A percentile compares a stretch with the other conserved stretches of the same genome.
Conservation (phyloP, 768 basidiomycete species). For the Mycena floridula region DNA sequence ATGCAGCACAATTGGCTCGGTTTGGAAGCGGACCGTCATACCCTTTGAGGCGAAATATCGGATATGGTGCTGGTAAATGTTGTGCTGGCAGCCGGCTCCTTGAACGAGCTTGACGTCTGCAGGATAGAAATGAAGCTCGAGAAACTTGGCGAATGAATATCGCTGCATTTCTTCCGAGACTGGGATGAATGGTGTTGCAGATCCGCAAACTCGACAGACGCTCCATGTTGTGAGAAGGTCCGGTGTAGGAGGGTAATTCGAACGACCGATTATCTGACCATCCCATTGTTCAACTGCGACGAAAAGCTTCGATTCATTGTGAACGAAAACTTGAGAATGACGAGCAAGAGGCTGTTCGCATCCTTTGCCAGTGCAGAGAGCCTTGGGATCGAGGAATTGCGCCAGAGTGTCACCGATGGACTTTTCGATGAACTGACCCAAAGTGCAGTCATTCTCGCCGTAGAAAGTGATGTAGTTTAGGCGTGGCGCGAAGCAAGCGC, state of each 20-base stretch:
- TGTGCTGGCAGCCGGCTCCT: constrained; percentile 89
- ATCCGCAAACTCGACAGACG: constrained; percentile 72
- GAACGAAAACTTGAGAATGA: constrained; percentile 89
- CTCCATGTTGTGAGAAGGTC: constrained; percentile 91
- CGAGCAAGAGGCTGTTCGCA: constrained; percentile 77
- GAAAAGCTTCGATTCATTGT: constrained; percentile 77
- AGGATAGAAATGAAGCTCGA: constrained; percentile 95
- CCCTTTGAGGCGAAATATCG: constrained; percentile 84
- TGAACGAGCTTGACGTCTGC: constrained; percentile 79
- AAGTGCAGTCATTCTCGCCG: constrained; percentile 85
- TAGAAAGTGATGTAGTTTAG: constrained; percentile 82
- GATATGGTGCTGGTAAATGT: constrained; percentile 88
- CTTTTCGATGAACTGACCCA: constrained; percentile 90
- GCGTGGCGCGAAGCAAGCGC: constrained; percentile 72
- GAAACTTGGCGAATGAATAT: constrained; percentile 93
- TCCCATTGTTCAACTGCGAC: constrained; percentile 90
- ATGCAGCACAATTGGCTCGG: constrained; percentile 75
- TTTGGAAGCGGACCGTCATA: constrained; percentile 84
- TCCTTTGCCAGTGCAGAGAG: constrained; percentile 75
- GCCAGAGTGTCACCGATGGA: constrained; percentile 61
- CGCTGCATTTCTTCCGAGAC: constrained; percentile 89
- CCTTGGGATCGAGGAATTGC: constrained; percentile 67
- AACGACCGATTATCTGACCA: constrained; percentile 60
- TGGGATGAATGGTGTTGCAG: constrained; percentile 80
- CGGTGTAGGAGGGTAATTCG: constrained; percentile 48